Evolutionary conservation across 2,329 filamentous ascomycete species (phyloP).

Genomic region (Diaporthe ilicicola): DNA sequence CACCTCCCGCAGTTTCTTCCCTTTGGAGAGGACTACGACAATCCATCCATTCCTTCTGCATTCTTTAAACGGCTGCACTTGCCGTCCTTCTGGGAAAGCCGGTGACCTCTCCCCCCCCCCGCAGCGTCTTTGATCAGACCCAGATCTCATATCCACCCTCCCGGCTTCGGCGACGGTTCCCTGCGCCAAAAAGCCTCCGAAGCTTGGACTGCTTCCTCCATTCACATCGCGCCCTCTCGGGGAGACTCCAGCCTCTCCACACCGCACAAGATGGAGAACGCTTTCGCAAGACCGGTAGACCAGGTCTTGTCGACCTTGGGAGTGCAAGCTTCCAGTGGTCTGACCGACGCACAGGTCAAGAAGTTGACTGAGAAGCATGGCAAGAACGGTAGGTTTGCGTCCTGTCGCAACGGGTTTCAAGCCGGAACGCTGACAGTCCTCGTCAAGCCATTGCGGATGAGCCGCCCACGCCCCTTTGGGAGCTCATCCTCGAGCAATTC

Average conservation of each 20-base stretch:
- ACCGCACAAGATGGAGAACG: constrained; percentile 63
- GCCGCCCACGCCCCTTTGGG: constrained; percentile 93
- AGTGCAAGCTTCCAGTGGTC: constrained; percentile 63
- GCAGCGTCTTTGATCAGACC: not conserved
- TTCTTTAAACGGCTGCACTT: not conserved
- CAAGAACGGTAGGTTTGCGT: constrained; percentile 67
- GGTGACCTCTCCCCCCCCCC: not conserved
- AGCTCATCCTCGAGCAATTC: constrained; percentile 97
- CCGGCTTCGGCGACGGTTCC: constrained; percentile 15
- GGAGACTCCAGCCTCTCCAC: constrained; percentile 9
- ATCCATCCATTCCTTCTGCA: constrained; percentile 14
- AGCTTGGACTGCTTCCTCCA: constrained; percentile 32
- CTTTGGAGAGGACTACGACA: not conserved
- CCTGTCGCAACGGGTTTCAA: not conserved
- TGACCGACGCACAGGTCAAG: constrained; percentile 67
- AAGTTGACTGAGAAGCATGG: constrained; percentile 67
- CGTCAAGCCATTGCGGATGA: constrained; percentile 75
- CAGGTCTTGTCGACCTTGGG: constrained; percentile 67
- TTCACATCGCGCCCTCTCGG: constrained; percentile 19
- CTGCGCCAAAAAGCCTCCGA: constrained; percentile 5
- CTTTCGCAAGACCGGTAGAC: constrained; percentile 65
- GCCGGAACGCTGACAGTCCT: constrained; percentile 11
- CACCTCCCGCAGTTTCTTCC: not conserved
- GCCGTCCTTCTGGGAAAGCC: constrained; percentile 11
- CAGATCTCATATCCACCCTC: constrained; percentile 9